Percentiles rank a stretch among this genome's conserved stretches.
phyloP scores from a whole-genome alignment of 1,284 basidiomycete genomes.

The Pterula multifida region DNA sequence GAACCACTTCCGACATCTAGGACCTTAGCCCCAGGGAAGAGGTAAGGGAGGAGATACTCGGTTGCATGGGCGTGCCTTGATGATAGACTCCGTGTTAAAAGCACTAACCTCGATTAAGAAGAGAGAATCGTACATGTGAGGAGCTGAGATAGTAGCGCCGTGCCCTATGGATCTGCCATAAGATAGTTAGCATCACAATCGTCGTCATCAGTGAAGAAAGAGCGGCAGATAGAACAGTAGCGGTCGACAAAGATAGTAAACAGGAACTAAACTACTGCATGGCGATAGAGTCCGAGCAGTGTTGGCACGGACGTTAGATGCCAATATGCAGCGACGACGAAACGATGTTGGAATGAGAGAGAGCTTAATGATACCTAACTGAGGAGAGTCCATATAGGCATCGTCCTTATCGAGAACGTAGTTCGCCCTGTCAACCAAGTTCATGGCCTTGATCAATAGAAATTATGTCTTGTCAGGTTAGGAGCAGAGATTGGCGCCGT shows the following conservation, averaged over 20 bases:
- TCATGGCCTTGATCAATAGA: slow-evolving; percentile 48
- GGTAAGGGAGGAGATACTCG: slow-evolving; percentile 60
- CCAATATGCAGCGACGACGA: too few relatives aligned
- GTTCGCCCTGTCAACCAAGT: slow-evolving; percentile 58
- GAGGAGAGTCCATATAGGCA: slow-evolving; percentile 75
- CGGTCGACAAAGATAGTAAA: too few relatives aligned
- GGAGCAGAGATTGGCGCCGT: background rate
- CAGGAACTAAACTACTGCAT: too few relatives aligned
- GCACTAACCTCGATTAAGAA: background rate
- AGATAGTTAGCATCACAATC: background rate
- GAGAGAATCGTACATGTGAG: slow-evolving; percentile 60
- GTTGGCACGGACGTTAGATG: too few relatives aligned
- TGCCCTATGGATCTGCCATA: slow-evolving; percentile 54
- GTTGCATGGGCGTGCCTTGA: slow-evolving; percentile 64
- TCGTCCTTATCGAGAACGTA: slow-evolving; percentile 44
- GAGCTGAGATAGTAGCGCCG: slow-evolving; percentile 82
- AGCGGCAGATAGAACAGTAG: background rate
- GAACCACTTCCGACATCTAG: slow-evolving; percentile 78
- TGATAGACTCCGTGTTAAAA: slow-evolving; percentile 2
- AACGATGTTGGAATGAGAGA: background rate
- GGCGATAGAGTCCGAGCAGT: too few relatives aligned
- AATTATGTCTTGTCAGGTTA: slow-evolving; percentile 5
- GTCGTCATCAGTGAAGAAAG: too few relatives aligned
- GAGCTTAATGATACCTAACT: slow-evolving; percentile 29
- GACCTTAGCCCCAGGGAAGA: slow-evolving; percentile 59